Conservation (phyloP, 164 flowering plant genomes). For the Liriodendron chinense region DNA sequence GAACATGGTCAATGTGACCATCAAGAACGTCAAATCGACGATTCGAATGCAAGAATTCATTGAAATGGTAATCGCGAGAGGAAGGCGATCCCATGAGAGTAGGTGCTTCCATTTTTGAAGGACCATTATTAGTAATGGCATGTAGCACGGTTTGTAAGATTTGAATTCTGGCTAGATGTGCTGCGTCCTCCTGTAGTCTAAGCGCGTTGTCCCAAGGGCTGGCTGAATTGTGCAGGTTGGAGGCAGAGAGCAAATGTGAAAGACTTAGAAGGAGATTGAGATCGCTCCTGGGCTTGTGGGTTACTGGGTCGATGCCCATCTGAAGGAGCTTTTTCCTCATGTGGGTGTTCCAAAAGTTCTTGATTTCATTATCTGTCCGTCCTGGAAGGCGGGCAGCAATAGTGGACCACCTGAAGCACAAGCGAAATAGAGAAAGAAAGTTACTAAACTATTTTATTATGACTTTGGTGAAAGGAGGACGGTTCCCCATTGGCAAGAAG, state of each 20-base stretch:
- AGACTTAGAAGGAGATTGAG: slow-evolving; percentile 37
- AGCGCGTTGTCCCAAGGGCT: slow-evolving; percentile 43
- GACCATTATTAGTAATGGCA: slow-evolving; percentile 21
- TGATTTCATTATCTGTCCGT: slow-evolving; percentile 71
- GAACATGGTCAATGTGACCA: background rate
- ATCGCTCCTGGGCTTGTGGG: slow-evolving; percentile 52
- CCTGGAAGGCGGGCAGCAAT: slow-evolving; percentile 72
- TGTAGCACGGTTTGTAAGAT: slow-evolving; percentile 40
- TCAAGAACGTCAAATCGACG: slow-evolving; percentile 7
- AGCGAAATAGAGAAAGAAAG: background rate
- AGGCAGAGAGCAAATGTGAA: slow-evolving; percentile 30
- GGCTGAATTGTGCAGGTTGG: slow-evolving; percentile 25
- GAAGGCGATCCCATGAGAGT: slow-evolving; percentile 17
- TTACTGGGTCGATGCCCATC: slow-evolving; percentile 75
- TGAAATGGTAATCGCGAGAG: slow-evolving; percentile 3
- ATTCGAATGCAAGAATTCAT: background rate
- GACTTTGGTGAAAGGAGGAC: no score
- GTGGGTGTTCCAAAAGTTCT: slow-evolving; percentile 80
- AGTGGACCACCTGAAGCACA: slow-evolving; percentile 57
- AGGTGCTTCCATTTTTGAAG: slow-evolving; percentile 15
- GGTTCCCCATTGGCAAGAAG: no score
- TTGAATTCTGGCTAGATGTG: slow-evolving; percentile 49
- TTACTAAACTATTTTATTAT: background rate
- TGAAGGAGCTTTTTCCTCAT: slow-evolving; percentile 54
- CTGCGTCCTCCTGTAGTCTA: slow-evolving; percentile 40